Percentiles rank a stretch among this genome's conserved stretches.
These are phyloP conservation scores for Tuber microsphaerosporum DNA, from an alignment of 495 filamentous ascomycete genomes.

Conservation along the genomic window DNA sequence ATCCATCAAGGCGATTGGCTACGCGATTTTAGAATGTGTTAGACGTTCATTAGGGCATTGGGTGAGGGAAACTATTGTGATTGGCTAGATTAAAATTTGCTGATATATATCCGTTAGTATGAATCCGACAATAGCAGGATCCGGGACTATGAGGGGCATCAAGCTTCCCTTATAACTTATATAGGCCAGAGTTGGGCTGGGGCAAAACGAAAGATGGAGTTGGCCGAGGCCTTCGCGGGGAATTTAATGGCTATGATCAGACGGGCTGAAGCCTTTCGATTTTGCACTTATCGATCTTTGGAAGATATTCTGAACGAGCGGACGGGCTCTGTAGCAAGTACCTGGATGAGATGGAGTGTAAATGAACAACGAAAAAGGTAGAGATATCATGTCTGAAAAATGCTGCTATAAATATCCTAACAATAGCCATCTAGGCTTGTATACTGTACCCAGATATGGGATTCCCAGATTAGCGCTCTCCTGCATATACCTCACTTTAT, in stretches of 20 bases:
- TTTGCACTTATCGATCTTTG: neutral
- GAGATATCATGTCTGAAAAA: neutral
- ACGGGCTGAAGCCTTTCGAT: neutral
- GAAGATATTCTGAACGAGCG: neutral
- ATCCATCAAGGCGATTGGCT: neutral
- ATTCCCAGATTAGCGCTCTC: constrained; percentile 2
- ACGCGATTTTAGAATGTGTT: constrained; percentile 3
- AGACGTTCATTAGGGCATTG: neutral
- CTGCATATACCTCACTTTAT: constrained; percentile 1
- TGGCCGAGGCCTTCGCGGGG: neutral
- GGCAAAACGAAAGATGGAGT: constrained; percentile 2
- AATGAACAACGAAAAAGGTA: constrained; percentile 1
- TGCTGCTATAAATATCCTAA: neutral
- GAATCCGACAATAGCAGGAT: constrained; percentile 3
- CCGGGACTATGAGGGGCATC: neutral
- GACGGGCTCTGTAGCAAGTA: neutral
- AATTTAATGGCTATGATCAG: constrained; percentile 1
- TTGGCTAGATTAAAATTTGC: neutral
- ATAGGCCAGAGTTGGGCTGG: constrained; percentile 2
- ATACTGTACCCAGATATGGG: constrained; percentile 2
- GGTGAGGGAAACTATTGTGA: neutral
- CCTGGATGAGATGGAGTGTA: neutral
- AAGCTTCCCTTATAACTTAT: neutral
- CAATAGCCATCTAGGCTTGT: neutral
- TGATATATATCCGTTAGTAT: neutral